These are phyloP conservation scores for Thielaviopsis ethacetica DNA, from an alignment of 2,329 filamentous ascomycete species.

Conservation along the genomic window DNA sequence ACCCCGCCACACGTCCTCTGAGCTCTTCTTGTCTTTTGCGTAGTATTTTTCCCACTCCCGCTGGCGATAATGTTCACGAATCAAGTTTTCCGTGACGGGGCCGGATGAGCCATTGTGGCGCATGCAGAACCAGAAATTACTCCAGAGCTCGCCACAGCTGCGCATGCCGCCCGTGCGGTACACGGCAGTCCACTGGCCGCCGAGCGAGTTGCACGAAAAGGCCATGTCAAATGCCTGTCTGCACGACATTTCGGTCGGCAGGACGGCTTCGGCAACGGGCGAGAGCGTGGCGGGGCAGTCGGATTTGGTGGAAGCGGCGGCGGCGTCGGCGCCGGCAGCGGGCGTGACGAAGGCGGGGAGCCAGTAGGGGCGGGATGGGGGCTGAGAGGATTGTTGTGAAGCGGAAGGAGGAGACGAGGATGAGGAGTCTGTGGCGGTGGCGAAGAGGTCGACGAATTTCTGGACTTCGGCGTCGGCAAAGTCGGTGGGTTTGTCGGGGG, in stretches of 20 bases:
- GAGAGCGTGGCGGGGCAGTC: constrained; percentile 11
- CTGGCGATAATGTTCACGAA: constrained; percentile 51
- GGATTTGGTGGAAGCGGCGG: constrained; percentile 10
- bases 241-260: constrained; percentile 76
- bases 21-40: constrained; percentile 45
- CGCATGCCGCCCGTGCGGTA: constrained; percentile 72
- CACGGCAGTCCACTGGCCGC: constrained; percentile 79
- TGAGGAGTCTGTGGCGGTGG: constrained; percentile 18
- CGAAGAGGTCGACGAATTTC: constrained; percentile 35
- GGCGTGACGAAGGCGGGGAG: constrained; percentile 19
- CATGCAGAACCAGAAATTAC: constrained; percentile 98
- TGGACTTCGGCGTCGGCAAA: constrained; percentile 36
- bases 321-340: constrained; percentile 23
- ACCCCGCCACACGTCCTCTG: constrained; percentile 80
- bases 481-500: constrained; percentile 11
- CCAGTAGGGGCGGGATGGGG: no score
- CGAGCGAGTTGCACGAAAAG: constrained; percentile 84
- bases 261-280: constrained; percentile 46
- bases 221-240: constrained; percentile 79
- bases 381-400: constrained; percentile 11
- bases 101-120: constrained; percentile 46
- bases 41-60: constrained; percentile 48
- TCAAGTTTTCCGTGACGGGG: constrained; percentile 39
- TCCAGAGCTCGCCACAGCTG: constrained; percentile 71
- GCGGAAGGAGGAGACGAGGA: constrained; percentile 13